A percentile compares a stretch with the other conserved stretches of the same genome.
These are phyloP conservation scores for Tardiomyces depauwii DNA, from an alignment of 1,139 yeast species.

Conservation along the genomic window DNA sequence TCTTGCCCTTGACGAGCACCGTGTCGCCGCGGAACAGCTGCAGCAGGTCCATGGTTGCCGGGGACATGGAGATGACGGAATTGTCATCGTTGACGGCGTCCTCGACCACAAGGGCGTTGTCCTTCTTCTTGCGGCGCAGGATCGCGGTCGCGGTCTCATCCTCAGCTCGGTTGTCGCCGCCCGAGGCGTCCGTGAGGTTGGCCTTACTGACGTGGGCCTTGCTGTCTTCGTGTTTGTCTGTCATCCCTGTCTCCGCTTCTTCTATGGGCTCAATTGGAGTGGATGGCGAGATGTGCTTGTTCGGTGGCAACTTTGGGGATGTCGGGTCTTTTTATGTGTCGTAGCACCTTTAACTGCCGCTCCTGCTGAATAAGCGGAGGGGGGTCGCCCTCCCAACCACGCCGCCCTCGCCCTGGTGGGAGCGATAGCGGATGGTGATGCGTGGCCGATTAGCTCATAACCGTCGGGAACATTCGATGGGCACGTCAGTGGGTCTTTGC, in stretches of 20 bases:
- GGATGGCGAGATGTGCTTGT: not conserved
- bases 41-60: conserved; percentile 88
- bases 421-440: too few species aligned
- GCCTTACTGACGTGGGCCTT: conserved; percentile 8
- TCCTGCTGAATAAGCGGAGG: not conserved
- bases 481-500: too few species aligned
- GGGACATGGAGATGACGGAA: conserved; percentile 89
- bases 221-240: not conserved
- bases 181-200: conserved; percentile 41
- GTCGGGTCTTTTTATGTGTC: too few species aligned
- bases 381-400: not conserved
- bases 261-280: not conserved
- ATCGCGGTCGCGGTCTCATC: conserved; percentile 97
- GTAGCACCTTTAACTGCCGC: not conserved
- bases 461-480: too few species aligned
- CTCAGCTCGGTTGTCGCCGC: conserved; percentile 42
- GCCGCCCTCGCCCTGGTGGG: not conserved
- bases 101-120: conserved; percentile 85
- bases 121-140: conserved; percentile 95
- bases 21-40: conserved; percentile 98
- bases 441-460: too few species aligned
- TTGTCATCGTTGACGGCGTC: conserved; percentile 97
- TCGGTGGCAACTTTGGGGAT: not conserved
- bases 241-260: not conserved
- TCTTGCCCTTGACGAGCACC: conserved; percentile 93